Evolutionary conservation across 1,284 basidiomycete genomes (phyloP), one percentile per base, ranked within the genome.

Genomic region (Papiliotrema terrestris): DNA sequence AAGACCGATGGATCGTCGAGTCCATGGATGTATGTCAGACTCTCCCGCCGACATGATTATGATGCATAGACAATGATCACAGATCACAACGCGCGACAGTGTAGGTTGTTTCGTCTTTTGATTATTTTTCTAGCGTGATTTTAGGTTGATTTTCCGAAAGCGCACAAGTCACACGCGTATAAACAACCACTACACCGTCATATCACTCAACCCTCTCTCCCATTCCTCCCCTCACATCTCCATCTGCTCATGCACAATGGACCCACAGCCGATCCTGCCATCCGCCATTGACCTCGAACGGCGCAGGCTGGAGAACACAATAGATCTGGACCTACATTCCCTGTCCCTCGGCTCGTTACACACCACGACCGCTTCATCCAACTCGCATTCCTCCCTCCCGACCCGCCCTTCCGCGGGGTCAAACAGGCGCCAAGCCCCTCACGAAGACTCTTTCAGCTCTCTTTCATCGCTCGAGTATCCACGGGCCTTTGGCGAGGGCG

Each of bases 261-360:
- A 66, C 55, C 58, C 65, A 14, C 49, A 54, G 22, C 69, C 69
- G 13, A 76, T 76, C 57, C 65, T 66, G 9, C 64, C 69, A 37
- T 75, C 73, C 25, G 47, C 50, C 8, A 59, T 58, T 32, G 75
- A 77, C 56, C 61, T 71, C 41, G 74, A 76, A 51, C 62, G 74
- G 5, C 64, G 71, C 6, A 59, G 70, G 36, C 63, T 77, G 14
- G 75, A 78, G 55, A 60, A 59, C 13, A 73, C 72, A 8, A 65
- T 78, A 20, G 74, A 76, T 57, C 61, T 68, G 19, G 71, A 74
- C 54, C 65, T 78, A 11, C 61, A 65, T 29, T 72, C 71, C 20
- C 59, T 76, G 19, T 72, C 73, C 2, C 55, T 73, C 36, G 51
- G 59, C 44, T 62, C 66, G 17, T 39, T 71, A 35, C 48, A 55